Evolutionary conservation across 192 early-diverging fungal species (phyloP).

Genomic region (Backusella mclennaniae): DNA sequence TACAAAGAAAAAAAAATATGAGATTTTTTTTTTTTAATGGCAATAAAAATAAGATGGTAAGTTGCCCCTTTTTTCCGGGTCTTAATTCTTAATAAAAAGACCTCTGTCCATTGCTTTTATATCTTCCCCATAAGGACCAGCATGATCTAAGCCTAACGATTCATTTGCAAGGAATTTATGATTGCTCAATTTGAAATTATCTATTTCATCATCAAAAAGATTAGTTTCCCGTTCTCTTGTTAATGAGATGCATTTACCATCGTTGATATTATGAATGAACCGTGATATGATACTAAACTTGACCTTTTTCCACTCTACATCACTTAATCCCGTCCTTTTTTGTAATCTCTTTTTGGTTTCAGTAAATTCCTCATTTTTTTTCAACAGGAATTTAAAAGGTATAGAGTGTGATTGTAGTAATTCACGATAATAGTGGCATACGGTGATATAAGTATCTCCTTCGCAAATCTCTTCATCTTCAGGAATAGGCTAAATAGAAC

Average conservation of each 20-base stretch:
- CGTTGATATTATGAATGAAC: not conserved
- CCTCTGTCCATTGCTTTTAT: conserved; percentile 1
- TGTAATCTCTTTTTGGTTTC: conserved; percentile 75
- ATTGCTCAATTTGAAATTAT: conserved; percentile 39
- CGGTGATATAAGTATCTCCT: conserved; percentile 51
- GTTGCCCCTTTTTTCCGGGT: not conserved
- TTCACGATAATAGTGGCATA: conserved; percentile 79
- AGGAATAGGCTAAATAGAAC: conserved; percentile 33
- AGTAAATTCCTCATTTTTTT: conserved; percentile 63
- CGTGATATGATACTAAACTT: conserved; percentile 50
- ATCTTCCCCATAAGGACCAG: conserved; percentile 9
- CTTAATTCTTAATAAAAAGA: conserved; percentile 20
- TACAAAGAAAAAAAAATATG: not conserved
- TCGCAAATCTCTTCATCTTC: conserved; percentile 41
- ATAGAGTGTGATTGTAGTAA: conserved; percentile 67
- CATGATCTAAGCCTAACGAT: conserved; percentile 50
- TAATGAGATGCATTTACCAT: not conserved
- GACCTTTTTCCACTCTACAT: conserved; percentile 76
- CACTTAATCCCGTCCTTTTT: conserved; percentile 65
- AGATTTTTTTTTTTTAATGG: not conserved
- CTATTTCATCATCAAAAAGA: not conserved
- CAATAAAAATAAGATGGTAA: not conserved
- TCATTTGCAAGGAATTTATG: conserved; percentile 36
- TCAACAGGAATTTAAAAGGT: conserved; percentile 80
- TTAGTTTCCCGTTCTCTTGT: not conserved